These are phyloP conservation scores for Candida ficus DNA, from an alignment of 805 yeast genomes.

Conservation along the genomic window DNA sequence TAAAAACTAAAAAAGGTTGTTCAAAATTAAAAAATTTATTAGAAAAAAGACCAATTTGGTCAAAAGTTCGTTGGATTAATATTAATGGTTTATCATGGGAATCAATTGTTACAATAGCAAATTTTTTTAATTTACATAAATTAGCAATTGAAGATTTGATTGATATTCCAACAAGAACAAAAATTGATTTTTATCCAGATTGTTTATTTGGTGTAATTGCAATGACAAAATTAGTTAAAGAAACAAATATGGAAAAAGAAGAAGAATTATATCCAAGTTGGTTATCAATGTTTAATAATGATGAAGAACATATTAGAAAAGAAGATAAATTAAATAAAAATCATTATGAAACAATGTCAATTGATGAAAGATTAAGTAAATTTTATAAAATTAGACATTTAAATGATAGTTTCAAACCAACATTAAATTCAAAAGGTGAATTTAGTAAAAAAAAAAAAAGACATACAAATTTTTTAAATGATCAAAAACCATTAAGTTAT, in stretches of 20 bases:
- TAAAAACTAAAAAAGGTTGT: constrained; percentile 10
- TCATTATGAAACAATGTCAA: constrained; percentile 2
- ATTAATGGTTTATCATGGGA: constrained; percentile 62
- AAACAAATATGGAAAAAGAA: background rate
- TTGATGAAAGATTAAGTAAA: constrained; percentile 16
- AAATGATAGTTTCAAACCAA: constrained; percentile 27
- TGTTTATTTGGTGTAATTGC: constrained; percentile 55
- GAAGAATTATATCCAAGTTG: constrained; percentile 2
- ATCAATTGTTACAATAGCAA: constrained; percentile 43
- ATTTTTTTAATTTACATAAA: constrained; percentile 43
- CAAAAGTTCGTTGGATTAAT: constrained; percentile 50
- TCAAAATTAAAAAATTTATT: constrained; percentile 29
- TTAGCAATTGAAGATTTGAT: constrained; percentile 59
- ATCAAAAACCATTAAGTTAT: constrained; percentile 39
- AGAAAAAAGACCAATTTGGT: constrained; percentile 39
- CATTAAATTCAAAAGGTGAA: constrained; percentile 12
- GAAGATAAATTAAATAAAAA: no score
- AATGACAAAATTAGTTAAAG: constrained; percentile 38
- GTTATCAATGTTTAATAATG: background rate
- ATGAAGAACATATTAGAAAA: background rate
- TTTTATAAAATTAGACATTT: constrained; percentile 28
- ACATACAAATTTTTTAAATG: constrained; percentile 28
- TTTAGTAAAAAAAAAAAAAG: constrained; percentile 9
- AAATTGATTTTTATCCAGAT: constrained; percentile 45
- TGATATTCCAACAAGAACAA: constrained; percentile 57